phyloP scores from a whole-genome alignment of 208 protist genomes.

The Polymyxa betae region DNA sequence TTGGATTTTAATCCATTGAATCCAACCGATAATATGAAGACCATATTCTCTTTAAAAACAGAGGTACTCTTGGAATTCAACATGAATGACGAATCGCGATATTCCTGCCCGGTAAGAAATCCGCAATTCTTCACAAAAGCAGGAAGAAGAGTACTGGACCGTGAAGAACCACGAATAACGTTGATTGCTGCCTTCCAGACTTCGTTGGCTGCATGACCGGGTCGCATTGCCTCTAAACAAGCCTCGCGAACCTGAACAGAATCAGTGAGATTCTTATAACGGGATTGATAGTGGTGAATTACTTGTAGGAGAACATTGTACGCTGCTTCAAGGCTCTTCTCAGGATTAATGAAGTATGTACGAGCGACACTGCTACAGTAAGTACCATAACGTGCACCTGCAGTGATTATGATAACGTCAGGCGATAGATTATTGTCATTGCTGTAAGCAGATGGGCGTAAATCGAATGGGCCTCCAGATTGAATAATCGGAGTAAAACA shows the following conservation, averaged over 20 bases:
- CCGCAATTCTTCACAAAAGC: neutral
- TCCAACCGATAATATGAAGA: slow-evolving; percentile 64
- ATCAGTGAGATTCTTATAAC: neutral
- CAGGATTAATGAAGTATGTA: slow-evolving; percentile 78
- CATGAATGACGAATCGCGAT: slow-evolving; percentile 67
- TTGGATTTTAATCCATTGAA: slow-evolving; percentile 57
- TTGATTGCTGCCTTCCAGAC: slow-evolving; percentile 62
- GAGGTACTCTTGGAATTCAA: slow-evolving; percentile 67
- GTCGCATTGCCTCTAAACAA: slow-evolving; percentile 62
- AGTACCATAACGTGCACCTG: slow-evolving; percentile 72
- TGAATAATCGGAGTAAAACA: slow-evolving; percentile 76
- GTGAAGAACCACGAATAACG: neutral
- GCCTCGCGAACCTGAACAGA: slow-evolving; percentile 24
- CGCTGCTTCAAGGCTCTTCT: slow-evolving; percentile 64
- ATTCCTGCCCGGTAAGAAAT: slow-evolving; percentile 73
- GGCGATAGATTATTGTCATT: slow-evolving; percentile 69
- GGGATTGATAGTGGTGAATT: neutral
- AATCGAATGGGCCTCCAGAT: slow-evolving; percentile 74
- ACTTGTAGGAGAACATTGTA: slow-evolving; percentile 67
- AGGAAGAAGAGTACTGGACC: neutral
- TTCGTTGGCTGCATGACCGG: slow-evolving; percentile 57
- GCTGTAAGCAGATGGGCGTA: slow-evolving; percentile 62
- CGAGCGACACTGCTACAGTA: slow-evolving; percentile 77
- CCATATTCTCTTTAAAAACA: slow-evolving; percentile 64
- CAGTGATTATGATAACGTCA: slow-evolving; percentile 71